Conservation (phyloP, 352 stramenopile genomes). For the Saprolegnia parasitica region DNA sequence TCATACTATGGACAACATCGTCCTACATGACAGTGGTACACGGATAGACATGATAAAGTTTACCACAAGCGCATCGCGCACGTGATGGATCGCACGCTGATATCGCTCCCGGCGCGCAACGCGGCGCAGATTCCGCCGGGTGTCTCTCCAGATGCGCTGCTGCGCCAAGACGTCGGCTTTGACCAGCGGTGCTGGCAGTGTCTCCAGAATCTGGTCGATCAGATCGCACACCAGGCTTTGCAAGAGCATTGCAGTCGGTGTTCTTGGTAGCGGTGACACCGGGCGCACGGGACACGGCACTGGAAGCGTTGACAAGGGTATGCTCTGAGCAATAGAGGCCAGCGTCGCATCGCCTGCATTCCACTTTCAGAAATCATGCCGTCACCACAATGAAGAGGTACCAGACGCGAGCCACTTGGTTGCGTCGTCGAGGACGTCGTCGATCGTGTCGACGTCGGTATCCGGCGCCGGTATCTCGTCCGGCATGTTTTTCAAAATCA, state of each 20-base stretch:
- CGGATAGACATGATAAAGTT: too few relatives aligned
- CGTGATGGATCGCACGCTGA: too few relatives aligned
- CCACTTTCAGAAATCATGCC: neutral
- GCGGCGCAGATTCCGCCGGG: neutral
- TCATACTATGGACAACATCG: neutral
- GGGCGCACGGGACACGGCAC: too few relatives aligned
- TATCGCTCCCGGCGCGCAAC: neutral
- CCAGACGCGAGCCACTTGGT: neutral
- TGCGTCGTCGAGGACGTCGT: neutral
- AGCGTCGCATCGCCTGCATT: neutral
- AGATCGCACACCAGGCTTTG: neutral
- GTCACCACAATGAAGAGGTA: neutral
- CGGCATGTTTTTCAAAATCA: conserved; percentile 4
- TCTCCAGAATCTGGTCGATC: neutral
- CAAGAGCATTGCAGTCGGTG: neutral
- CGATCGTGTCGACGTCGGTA: neutral
- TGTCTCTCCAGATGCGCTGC: neutral
- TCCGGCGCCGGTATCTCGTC: neutral
- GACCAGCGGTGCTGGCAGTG: neutral
- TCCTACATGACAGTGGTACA: neutral
- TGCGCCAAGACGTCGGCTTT: neutral
- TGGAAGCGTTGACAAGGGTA: too few relatives aligned
- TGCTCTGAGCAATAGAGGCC: neutral
- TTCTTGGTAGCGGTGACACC: neutral
- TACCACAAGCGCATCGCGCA: too few relatives aligned